A percentile compares a stretch with the other conserved stretches of the same genome.
Conservation (phyloP, 2,329 filamentous ascomycete genomes). For the Hymenoscyphus salicellus region DNA sequence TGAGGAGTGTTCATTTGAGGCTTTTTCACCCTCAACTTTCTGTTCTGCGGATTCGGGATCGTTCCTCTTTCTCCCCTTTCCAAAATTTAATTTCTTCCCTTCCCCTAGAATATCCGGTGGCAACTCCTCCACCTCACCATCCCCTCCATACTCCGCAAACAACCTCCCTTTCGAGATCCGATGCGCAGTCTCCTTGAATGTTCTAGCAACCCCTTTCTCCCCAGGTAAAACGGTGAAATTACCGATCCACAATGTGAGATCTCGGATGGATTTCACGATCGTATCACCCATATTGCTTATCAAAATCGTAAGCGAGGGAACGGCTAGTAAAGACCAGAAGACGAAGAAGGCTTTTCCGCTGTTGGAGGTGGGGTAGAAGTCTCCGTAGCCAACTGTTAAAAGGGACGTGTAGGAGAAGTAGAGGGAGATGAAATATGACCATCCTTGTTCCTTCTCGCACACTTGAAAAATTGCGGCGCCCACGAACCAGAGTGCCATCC, state of each 20-base stretch:
- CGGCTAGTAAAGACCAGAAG: constrained; percentile 83
- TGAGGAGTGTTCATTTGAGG: constrained; percentile 14
- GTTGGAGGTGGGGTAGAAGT: constrained; percentile 72
- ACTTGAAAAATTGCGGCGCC: constrained; percentile 71
- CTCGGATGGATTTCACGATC: constrained; percentile 61
- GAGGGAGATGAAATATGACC: constrained; percentile 76
- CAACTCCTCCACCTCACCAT: constrained; percentile 35
- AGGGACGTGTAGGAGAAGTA: constrained; percentile 86
- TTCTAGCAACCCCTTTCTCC: constrained; percentile 48
- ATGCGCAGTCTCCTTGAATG: constrained; percentile 44
- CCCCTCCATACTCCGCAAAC: constrained; percentile 39
- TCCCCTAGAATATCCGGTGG: constrained; percentile 44
- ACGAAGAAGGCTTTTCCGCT: constrained; percentile 83
- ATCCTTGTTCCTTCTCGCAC: constrained; percentile 50
- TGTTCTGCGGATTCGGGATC: constrained; percentile 28
- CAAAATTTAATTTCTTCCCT: constrained; percentile 17
- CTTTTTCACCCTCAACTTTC: constrained; percentile 12
- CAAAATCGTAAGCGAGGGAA: constrained; percentile 85
- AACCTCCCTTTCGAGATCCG: constrained; percentile 45
- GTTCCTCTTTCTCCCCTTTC: constrained; percentile 25
- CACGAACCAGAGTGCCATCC: constrained; percentile 73
- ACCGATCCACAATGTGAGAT: constrained; percentile 54
- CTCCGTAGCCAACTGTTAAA: constrained; percentile 84
- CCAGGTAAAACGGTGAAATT: constrained; percentile 60
- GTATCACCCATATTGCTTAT: constrained; percentile 84